Evolutionary conservation across 306 rosid genomes (phyloP), one percentile per base, ranked within the genome.

Genomic region (Astragalus membranaceus): DNA sequence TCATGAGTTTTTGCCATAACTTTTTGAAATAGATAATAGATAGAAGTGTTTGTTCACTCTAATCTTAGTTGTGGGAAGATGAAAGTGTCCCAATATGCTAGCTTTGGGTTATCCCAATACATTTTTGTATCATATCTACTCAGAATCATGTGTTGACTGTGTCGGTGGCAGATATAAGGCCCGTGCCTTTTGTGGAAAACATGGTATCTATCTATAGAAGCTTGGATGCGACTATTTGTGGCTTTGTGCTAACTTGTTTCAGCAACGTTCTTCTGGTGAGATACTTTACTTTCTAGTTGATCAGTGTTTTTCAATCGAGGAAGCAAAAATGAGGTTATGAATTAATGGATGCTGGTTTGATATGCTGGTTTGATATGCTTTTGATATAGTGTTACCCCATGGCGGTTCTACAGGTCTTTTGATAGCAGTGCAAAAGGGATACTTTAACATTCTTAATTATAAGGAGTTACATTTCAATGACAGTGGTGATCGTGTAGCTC

Each of bases 161-260:
- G 17, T 72, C 52, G 72, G 11, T 78, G 56, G 75, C 82, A 95
- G 97, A 89, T 77, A 10, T 78, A 72, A 79, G 96, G 81, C 71
- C 67, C 23, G 57, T 78, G 65, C 86, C 91, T 47, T 85, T 88
- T 64, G 67, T 94, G 80, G 99, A 87, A 57, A 95, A 84, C 57
- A 70, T 95, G 78, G 96, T 84, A 5, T 59, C 75, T 0, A 87
- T 89, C 43, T 95, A 87, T 65, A 91, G 65, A 76, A 78, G 85
- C 69, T 69, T 95, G 85, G 91, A 87, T 32, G 82, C 84, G 7
- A 76, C 92, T 7, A 83, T n/a, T n/a, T n/a, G n/a, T n/a, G n/a
- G n/a, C n/a, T 73, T 80, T 77, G 75, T 67, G 64, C 89, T 46
- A 81, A 79, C 42, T 14, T 86, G 36, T 65, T 72, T 32, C 89